Percentiles rank a stretch among this genome's conserved stretches.
phyloP scores from a whole-genome alignment of 768 basidiomycete species.

The Lentinula detonsa region DNA sequence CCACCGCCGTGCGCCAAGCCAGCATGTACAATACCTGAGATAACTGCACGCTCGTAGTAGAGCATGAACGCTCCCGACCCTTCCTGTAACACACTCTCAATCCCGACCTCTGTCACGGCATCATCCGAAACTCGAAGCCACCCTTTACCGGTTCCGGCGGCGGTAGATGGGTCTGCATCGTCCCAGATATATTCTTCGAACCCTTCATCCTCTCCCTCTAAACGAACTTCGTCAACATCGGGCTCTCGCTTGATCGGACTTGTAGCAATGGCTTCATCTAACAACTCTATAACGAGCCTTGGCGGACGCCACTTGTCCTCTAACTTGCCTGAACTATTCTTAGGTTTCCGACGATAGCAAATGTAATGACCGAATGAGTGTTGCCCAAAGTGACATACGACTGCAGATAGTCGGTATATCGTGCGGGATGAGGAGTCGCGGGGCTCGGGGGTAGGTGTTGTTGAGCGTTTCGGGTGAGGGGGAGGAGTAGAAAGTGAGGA shows the following conservation, averaged over 20 bases:
- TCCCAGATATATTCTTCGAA: slow-evolving; percentile 50
- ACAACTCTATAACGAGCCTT: slow-evolving; percentile 24
- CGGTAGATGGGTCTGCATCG: slow-evolving; percentile 33
- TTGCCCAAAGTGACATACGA: slow-evolving; percentile 90
- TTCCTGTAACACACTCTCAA: slow-evolving; percentile 69
- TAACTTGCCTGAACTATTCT: slow-evolving; percentile 25
- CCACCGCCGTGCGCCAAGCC: neutral
- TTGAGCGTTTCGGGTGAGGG: slow-evolving; percentile 38
- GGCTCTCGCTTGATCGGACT: slow-evolving; percentile 3
- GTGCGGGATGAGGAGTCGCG: slow-evolving; percentile 43
- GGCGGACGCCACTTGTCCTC: slow-evolving; percentile 32
- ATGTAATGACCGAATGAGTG: slow-evolving; percentile 96
- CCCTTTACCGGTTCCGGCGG: slow-evolving; percentile 43
- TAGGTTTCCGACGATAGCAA: slow-evolving; percentile 82
- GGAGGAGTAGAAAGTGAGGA: slow-evolving; percentile 65
- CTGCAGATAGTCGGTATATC: slow-evolving; percentile 80
- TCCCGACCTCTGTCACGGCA: slow-evolving; percentile 65
- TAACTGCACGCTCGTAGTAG: slow-evolving; percentile 77
- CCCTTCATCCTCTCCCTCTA: neutral
- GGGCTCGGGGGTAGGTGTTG: slow-evolving; percentile 51
- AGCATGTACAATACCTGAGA: slow-evolving; percentile 9
- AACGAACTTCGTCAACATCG: slow-evolving; percentile 18
- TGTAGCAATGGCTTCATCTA: neutral
- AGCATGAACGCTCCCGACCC: slow-evolving; percentile 85
- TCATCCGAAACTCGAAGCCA: slow-evolving; percentile 93